These are phyloP conservation scores for Didymella keratinophila DNA, from an alignment of 2,329 filamentous ascomycete genomes.

Conservation along the genomic window DNA sequence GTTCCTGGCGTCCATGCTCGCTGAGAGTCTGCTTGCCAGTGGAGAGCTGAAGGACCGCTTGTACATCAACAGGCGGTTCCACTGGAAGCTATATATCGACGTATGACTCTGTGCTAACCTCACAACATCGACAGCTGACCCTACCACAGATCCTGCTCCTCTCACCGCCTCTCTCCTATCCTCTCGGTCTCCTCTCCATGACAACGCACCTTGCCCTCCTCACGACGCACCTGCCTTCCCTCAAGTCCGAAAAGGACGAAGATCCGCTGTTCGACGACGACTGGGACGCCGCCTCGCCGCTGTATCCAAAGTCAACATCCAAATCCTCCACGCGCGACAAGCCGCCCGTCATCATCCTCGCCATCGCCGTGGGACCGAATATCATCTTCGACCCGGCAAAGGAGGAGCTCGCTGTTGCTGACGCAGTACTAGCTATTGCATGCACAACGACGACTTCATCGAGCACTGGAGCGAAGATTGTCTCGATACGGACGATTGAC, in stretches of 20 bases:
- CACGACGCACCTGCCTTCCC: conserved; percentile 80
- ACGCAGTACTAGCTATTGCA: conserved; percentile 86
- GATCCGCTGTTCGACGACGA: conserved; percentile 98
- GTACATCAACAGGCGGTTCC: conserved; percentile 88
- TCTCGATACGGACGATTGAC: conserved; percentile 59
- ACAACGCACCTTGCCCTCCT: conserved; percentile 94
- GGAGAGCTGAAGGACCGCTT: conserved; percentile 72
- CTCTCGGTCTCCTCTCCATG: conserved; percentile 88
- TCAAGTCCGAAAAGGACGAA: conserved; percentile 91
- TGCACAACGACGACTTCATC: conserved; percentile 58
- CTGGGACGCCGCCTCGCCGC: conserved; percentile 81
- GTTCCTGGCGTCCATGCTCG: conserved; percentile 86
- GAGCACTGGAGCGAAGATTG: conserved; percentile 44
- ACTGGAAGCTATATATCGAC: conserved; percentile 96
- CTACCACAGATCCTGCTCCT: conserved; percentile 74
- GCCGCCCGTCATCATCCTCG: conserved; percentile 88
- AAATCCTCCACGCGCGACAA: conserved; percentile 51
- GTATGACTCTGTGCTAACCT: neutral
- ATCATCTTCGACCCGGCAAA: conserved; percentile 92
- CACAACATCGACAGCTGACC: conserved; percentile 48
- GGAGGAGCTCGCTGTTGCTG: conserved; percentile 92
- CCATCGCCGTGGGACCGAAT: conserved; percentile 84
- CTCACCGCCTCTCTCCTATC: conserved; percentile 91
- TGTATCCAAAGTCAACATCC: conserved; percentile 68
- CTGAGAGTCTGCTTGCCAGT: conserved; percentile 81